Evolutionary conservation across 768 basidiomycete species (phyloP).

Genomic region (Epithele typhae): DNA sequence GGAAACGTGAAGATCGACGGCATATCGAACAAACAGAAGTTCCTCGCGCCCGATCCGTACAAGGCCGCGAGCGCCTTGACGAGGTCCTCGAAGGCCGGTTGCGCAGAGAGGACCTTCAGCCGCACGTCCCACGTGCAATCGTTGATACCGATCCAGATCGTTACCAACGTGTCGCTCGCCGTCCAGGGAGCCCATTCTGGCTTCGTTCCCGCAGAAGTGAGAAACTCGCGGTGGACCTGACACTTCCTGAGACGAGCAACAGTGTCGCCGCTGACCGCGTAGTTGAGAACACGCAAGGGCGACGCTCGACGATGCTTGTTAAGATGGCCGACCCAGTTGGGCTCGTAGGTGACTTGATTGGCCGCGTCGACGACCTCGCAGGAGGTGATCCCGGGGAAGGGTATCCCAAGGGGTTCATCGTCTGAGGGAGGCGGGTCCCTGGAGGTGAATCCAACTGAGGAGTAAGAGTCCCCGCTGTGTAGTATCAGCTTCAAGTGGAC

Average conservation of each 20-base stretch:
- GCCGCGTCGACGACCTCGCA: conserved; percentile 57
- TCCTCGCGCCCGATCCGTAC: conserved; percentile 39
- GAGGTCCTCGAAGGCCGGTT: conserved; percentile 27
- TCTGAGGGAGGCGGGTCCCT: conserved; percentile 26
- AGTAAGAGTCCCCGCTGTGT: conserved; percentile 58
- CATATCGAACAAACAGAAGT: conserved; percentile 56
- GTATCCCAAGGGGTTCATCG: conserved; percentile 41
- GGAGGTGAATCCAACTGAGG: conserved; percentile 29
- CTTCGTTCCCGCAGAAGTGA: conserved; percentile 21
- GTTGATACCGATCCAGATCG: conserved; percentile 64
- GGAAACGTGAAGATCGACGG: conserved; percentile 48
- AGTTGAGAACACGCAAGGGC: conserved; percentile 50
- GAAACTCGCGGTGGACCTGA: conserved; percentile 38
- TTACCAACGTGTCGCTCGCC: conserved; percentile 23
- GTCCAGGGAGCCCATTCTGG: conserved; percentile 21
- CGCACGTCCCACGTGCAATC: conserved; percentile 44
- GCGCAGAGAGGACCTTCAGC: background rate
- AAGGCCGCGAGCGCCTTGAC: conserved; percentile 42
- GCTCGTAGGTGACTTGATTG: conserved; percentile 36
- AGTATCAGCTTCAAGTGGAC: conserved; percentile 26
- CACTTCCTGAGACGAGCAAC: conserved; percentile 22
- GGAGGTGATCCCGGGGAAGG: conserved; percentile 42
- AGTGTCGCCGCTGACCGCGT: conserved; percentile 47
- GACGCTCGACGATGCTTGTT: background rate
- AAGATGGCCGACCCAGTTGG: conserved; percentile 63